A percentile compares a stretch with the other conserved stretches of the same genome.
These are phyloP conservation scores for Penicillium sp. DNA, from an alignment of 2,329 filamentous ascomycete species.

Conservation along the genomic window DNA sequence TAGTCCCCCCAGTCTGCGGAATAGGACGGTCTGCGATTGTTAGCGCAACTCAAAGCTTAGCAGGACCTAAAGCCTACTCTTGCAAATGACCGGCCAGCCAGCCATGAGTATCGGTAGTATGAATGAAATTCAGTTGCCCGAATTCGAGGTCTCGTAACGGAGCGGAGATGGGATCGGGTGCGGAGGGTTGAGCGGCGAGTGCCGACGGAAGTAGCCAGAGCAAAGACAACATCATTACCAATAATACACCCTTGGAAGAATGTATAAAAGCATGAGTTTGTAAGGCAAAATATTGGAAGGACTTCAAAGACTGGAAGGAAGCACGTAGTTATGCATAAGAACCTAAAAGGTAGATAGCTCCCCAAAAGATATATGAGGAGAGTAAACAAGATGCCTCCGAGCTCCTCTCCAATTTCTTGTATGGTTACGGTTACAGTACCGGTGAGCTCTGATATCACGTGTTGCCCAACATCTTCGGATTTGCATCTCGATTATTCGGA, in stretches of 20 bases:
- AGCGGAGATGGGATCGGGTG: constrained; percentile 71
- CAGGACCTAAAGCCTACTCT: constrained; percentile 58
- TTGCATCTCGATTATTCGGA: constrained; percentile 23
- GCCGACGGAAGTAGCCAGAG: constrained; percentile 24
- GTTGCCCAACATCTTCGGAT: constrained; percentile 36
- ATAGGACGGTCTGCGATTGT: constrained; percentile 67
- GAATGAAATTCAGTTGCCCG: constrained; percentile 96
- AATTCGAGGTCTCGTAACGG: constrained; percentile 82
- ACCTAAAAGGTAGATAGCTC: not conserved
- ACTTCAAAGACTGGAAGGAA: not conserved
- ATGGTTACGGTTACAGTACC: constrained; percentile 27
- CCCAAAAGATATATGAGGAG: not conserved
- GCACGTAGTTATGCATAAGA: not conserved
- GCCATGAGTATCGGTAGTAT: constrained; percentile 93
- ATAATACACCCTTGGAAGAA: not conserved
- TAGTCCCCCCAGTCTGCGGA: constrained; percentile 98
- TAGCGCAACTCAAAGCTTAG: constrained; percentile 13
- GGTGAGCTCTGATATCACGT: constrained; percentile 36
- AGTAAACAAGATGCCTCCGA: not conserved
- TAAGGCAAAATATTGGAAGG: not conserved
- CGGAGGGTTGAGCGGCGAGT: constrained; percentile 69
- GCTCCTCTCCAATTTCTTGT: constrained; percentile 1
- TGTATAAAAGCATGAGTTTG: not conserved
- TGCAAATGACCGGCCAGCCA: constrained; percentile 93
- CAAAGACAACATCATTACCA: constrained; percentile 12